phyloP scores from a whole-genome alignment of 306 rosid genomes.

The Crotalaria pallida region DNA sequence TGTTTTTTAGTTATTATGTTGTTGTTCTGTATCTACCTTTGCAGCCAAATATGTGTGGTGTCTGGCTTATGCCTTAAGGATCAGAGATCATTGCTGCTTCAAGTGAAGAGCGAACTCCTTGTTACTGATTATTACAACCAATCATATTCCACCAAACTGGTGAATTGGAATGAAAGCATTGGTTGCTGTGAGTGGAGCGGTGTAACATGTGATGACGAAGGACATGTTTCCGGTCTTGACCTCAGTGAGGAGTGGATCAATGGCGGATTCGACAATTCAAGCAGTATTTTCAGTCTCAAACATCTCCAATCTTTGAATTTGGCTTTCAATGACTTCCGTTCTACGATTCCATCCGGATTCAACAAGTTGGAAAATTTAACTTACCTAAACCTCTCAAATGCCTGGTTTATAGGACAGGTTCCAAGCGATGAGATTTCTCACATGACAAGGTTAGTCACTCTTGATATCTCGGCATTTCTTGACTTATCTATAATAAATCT shows the following conservation, averaged over 20 bases:
- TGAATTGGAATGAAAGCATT: conserved; percentile 5
- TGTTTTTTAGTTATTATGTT: no score
- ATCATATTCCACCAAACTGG: not conserved
- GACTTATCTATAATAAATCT: conserved; percentile 18
- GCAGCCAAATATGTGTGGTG: not conserved
- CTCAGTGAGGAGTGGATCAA: not conserved
- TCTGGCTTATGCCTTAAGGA: conserved; percentile 13
- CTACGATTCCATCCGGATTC: conserved; percentile 22
- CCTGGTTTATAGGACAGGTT: conserved; percentile 23
- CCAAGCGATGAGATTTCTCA: conserved; percentile 23
- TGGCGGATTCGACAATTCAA: conserved; percentile 8
- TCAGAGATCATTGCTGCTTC: conserved; percentile 30
- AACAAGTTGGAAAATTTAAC: conserved; percentile 12
- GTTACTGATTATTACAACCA: no score
- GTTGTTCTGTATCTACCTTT: not conserved
- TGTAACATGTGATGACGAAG: not conserved
- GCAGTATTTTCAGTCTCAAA: conserved; percentile 20
- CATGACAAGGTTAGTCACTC: conserved; percentile 21
- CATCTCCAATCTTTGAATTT: conserved; percentile 24
- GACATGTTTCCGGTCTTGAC: conserved; percentile 24
- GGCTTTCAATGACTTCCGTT: not conserved
- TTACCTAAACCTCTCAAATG: conserved; percentile 8
- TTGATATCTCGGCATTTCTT: conserved; percentile 18
- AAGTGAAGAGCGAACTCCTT: conserved; percentile 17
- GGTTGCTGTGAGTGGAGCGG: conserved; percentile 21